Base-by-base conservation (phyloP, 371 early-diverging fungal genomes). In the Sporodiniella umbellata region DNA sequence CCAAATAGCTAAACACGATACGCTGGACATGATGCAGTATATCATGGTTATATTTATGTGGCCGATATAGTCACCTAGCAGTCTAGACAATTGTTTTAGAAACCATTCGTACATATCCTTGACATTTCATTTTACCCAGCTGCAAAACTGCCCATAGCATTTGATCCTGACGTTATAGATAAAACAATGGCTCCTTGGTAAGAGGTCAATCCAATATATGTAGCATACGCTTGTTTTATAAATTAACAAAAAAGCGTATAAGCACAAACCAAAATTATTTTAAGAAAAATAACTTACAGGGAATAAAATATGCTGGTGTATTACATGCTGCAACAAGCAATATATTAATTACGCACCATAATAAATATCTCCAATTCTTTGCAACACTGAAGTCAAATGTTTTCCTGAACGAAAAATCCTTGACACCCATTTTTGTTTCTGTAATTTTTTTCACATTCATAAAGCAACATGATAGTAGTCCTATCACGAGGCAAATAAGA, bases 301-400 rank as follows among this genome's bases (percentile, higher is more conserved):
- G 80, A 15, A 86, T 23, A 38, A 64, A 79, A 53, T 79, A 81
- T 56, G 74, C 75, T 0, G 86, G 86, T 2, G 82, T 64, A 35
- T 78, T 76, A 35, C 74, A 81, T 2, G 65, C 83, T 17, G 62
- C 59, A 12, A 70, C 61, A 1, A 62, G 48, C 21, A 79, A 60
- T 23, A 76, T 45, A 24, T 64, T 62, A 22, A 58, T 60, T 12
- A 46, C 46, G 24, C 63, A 65, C 56, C 77, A 66, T 3, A 71
- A 23, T 18, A 72, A 47, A 53, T 79, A 71, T 24, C 70, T 65
- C 38, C 60, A 46, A 26, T 83, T 70, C 45, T 54, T 58, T n/a
- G 66, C 42, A 6, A 77, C 47, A 19, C 64, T 58, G 33, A 81
- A 64, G 19, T 78, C 75, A 48, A 78, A 57, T 33, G 76, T 58